Evolutionary conservation across 805 yeast species (phyloP), one percentile per base, ranked within the genome.

Genomic region (Ogataea angusta): DNA sequence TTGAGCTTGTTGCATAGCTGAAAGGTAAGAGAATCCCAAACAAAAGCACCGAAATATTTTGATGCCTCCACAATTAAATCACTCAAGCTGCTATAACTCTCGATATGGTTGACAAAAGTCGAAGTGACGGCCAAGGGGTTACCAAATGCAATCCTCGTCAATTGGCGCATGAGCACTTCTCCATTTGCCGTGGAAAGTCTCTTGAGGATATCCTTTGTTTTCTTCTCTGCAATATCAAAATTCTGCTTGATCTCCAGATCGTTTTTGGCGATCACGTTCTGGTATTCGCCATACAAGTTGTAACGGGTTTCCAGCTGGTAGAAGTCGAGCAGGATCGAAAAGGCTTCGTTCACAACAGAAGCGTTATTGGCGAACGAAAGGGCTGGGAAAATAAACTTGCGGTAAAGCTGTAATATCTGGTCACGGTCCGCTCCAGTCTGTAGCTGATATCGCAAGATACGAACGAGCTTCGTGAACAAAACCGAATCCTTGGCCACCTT

Each of bases 41-140:
- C 88, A 53, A 83, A 82, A 5, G 66, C 73, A 36, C 81, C 82
- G 57, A 88, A 87, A 54, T 77, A 82, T 29, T 78, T 68, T 0
- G 96, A 88, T 6, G 93, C 77, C 34, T 82, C 82, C 8, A 87
- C 89, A 6, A 91, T 79, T 42, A 91, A 68, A 27, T 78, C 80
- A 32, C 82, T 84, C 47, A 91, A 74, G 56, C 91, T 91, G 56
- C 85, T 95, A 57, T 91, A 91, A 66, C 93, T 87, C 61, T 91
- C 98, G 48, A 91, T 78, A 56, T 88, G 96, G 33, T 78, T 78
- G 9, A 90, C 69, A 33, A 86, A 72, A 0, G 85, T 81, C 16
- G 76, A 64, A 31, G 90, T 75, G 10, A 89, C 78, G 2, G 95
- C 83, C 14, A 89, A 57, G 2, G 98, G 97, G 57, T 87, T 87